Percentiles rank a stretch among this genome's conserved stretches.
Conservation (phyloP, 2,329 filamentous ascomycete species). For the Didymella exigua region DNA sequence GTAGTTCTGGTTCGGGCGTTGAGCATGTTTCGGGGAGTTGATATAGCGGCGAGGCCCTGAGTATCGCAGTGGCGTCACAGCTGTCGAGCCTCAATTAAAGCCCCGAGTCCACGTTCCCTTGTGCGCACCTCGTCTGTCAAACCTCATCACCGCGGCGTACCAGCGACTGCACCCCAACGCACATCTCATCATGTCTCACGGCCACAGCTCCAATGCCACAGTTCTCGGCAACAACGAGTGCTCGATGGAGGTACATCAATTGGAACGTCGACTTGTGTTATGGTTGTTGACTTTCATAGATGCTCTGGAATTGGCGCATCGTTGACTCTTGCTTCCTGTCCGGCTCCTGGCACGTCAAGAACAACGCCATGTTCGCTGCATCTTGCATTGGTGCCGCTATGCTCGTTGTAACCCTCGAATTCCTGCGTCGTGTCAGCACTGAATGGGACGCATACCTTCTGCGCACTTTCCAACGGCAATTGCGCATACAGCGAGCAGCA, state of each 20-base stretch:
- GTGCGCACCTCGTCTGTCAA: neutral
- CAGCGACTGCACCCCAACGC: neutral
- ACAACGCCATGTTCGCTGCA: constrained; percentile 74
- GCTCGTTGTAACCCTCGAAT: constrained; percentile 75
- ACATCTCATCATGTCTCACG: constrained; percentile 22
- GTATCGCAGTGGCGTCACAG: neutral
- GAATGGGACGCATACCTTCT: constrained; percentile 74
- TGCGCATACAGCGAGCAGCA: constrained; percentile 31
- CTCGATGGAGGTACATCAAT: constrained; percentile 48
- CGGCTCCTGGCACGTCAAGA: constrained; percentile 71
- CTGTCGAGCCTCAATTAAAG: constrained; percentile 1
- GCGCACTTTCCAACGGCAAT: constrained; percentile 55
- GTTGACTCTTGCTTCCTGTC: constrained; percentile 75
- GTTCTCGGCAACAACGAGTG: constrained; percentile 36
- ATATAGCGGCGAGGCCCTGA: constrained; percentile 15
- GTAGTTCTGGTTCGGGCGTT: neutral
- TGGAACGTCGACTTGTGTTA: neutral
- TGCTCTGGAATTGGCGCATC: constrained; percentile 82
- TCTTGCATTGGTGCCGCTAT: constrained; percentile 78
- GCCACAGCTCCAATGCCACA: constrained; percentile 17
- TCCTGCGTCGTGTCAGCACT: constrained; percentile 70
- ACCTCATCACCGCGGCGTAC: constrained; percentile 3
- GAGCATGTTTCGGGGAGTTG: constrained; percentile 14
- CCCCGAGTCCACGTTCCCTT: neutral
- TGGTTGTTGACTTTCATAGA: constrained; percentile 55